Evolutionary conservation across 2,329 filamentous ascomycete genomes (phyloP).

Genomic region (Talaromyces atroroseus): DNA sequence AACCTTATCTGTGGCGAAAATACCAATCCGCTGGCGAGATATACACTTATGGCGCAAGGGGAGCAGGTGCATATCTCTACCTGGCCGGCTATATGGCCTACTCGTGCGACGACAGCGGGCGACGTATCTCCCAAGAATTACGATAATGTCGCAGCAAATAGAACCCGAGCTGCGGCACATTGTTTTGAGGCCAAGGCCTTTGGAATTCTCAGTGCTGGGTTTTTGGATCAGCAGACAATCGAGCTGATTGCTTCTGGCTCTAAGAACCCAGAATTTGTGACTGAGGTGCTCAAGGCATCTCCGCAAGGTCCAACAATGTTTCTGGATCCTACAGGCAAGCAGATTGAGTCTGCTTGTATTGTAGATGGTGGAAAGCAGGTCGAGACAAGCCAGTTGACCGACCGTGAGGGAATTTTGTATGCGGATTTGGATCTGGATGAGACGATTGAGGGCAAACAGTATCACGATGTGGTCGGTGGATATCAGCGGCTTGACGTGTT

Average conservation of each 20-base stretch:
- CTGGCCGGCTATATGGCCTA: constrained; percentile 54
- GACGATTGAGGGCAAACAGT: constrained; percentile 53
- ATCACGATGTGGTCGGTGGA: constrained; percentile 52
- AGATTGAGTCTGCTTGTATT: constrained; percentile 29
- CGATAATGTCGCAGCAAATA: constrained; percentile 51
- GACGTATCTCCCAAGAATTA: constrained; percentile 36
- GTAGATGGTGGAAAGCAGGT: constrained; percentile 23
- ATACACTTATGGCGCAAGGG: constrained; percentile 49
- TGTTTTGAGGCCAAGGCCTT: constrained; percentile 57
- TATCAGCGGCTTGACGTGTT: constrained; percentile 54
- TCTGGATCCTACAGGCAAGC: constrained; percentile 47
- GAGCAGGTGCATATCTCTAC: constrained; percentile 53
- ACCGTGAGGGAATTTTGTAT: constrained; percentile 47
- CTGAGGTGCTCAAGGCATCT: constrained; percentile 31
- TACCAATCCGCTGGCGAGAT: constrained; percentile 52
- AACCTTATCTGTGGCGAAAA: constrained; percentile 54
- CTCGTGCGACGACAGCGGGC: constrained; percentile 22
- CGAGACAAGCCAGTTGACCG: constrained; percentile 32
- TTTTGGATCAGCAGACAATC: constrained; percentile 39
- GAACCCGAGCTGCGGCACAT: constrained; percentile 49
- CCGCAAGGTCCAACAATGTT: constrained; percentile 47
- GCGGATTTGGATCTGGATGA: constrained; percentile 47
- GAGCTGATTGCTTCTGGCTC: constrained; percentile 28
- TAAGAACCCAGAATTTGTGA: constrained; percentile 23
- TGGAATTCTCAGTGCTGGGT: constrained; percentile 46